Evolutionary conservation across 1,139 yeast genomes (phyloP).

Genomic region (Saccharomyces hybrid): DNA sequence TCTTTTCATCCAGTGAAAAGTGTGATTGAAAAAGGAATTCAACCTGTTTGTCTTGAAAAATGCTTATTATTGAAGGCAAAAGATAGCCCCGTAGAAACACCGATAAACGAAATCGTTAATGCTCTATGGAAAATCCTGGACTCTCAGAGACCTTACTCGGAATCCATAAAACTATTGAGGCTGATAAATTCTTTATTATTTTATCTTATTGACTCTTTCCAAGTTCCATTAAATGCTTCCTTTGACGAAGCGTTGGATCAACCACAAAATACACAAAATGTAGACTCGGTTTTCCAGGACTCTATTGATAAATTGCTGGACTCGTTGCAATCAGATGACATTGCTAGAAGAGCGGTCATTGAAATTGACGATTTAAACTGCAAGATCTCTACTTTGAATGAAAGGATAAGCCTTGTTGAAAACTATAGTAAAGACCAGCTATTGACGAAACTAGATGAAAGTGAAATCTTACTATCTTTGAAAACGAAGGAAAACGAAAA

Average conservation of each 20-base stretch:
- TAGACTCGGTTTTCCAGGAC: slow-evolving; percentile 46
- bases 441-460: slow-evolving; percentile 39
- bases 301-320: slow-evolving; percentile 69
- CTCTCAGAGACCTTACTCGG: slow-evolving; percentile 17
- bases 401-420: slow-evolving; percentile 55
- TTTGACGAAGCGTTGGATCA: background rate
- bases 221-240: background rate
- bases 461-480: slow-evolving; percentile 33
- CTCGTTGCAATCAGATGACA: slow-evolving; percentile 74
- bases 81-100: slow-evolving; percentile 10
- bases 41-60: slow-evolving; percentile 3
- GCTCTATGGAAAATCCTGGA: slow-evolving; percentile 6
- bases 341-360: slow-evolving; percentile 64
- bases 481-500: slow-evolving; percentile 16
- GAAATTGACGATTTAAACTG: slow-evolving; percentile 57
- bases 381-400: slow-evolving; percentile 42
- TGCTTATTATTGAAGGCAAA: slow-evolving; percentile 5
- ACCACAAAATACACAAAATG: background rate
- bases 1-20: background rate
- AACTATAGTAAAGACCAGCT: slow-evolving; percentile 48
- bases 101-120: slow-evolving; percentile 7
- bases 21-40: background rate
- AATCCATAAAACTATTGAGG: slow-evolving; percentile 19
- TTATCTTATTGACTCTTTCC: background rate
- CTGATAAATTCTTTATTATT: slow-evolving; percentile 22